phyloP scores from a whole-genome alignment of 108 stramenopile species.

The Epipyxis sp. region DNA sequence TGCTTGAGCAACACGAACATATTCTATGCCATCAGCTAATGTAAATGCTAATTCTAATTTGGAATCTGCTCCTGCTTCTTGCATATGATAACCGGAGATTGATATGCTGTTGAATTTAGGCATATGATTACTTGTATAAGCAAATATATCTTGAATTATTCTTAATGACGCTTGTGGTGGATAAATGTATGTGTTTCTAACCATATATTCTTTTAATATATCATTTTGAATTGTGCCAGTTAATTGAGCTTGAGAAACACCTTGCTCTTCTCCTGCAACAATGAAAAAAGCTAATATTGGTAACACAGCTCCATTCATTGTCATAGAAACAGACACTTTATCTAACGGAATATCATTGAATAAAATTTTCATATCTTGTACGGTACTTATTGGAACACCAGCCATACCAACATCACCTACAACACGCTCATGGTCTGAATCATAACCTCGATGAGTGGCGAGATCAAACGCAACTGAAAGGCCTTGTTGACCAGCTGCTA shows the following conservation, averaged over 20 bases:
- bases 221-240: constrained; percentile 97
- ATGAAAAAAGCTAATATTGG: constrained; percentile 91
- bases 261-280: constrained; percentile 77
- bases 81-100: constrained; percentile 97
- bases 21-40: constrained; percentile 89
- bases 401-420: constrained; percentile 98
- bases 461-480: constrained; percentile 93
- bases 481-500: constrained; percentile 88
- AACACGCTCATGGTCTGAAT: constrained; percentile 89
- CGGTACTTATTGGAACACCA: constrained; percentile 88
- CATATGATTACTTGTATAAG: constrained; percentile 85
- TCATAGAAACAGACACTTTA: constrained; percentile 92
- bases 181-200: constrained; percentile 94
- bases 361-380: constrained; percentile 92
- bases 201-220: constrained; percentile 96
- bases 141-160: constrained; percentile 86
- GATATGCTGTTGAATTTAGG: constrained; percentile 93
- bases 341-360: constrained; percentile 93
- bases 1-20: constrained; percentile 75
- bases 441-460: constrained; percentile 96
- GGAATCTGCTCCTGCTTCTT: constrained; percentile 96
- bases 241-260: constrained; percentile 55
- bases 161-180: constrained; percentile 82
- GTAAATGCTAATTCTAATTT: constrained; percentile 94
- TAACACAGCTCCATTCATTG: constrained; percentile 89